Evolutionary conservation across 768 basidiomycete genomes (phyloP), one percentile per base, ranked within the genome.

Genomic region (Boletus vinaceobasis): DNA sequence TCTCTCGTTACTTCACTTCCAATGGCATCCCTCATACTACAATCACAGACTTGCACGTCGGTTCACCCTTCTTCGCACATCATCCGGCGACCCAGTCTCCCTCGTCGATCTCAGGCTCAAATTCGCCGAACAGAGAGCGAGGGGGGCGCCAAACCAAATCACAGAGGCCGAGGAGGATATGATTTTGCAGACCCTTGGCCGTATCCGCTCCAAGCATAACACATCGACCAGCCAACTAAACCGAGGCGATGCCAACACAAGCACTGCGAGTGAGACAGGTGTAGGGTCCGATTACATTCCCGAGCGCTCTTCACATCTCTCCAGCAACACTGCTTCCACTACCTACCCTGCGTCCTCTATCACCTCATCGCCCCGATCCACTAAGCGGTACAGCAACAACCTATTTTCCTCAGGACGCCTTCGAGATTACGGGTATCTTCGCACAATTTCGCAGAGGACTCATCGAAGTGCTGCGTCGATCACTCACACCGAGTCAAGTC

Each of bases 111-210:
- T 93, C 38, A 79, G 80, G 59, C 74, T 72, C 53, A 83, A 82
- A 56, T 78, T 93, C 60, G 90, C 90, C 31, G 81, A 88, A 59
- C 91, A 92, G 69, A 76, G 91, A 57, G 83, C 83, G 43, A 77
- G 81, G 59, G 89, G 90, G 7, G 80, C 77, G 15, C 75, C 78
- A 55, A 79, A 86, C 61, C 84, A 84, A 52, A 82, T 93, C 47
- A 79, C 87, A 49, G 88, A 90, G 71, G 87, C 85, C 64, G 91
- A 93, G 67, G 88, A 91, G 73, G 86, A 87, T 53, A 90, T 93
- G 84, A 77, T 93, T 56, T 72, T 93, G 56, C 85, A 88, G 73
- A 85, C 84, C 14, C 75, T 93, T 53, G 82, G 82, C 49, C 69
- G 75, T 53, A 69, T 81, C n/a, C 79, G 75, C 56, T 66, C 73